These are phyloP conservation scores for Nannizziopsis barbatae DNA, from an alignment of 2,329 filamentous ascomycete genomes.

Conservation along the genomic window DNA sequence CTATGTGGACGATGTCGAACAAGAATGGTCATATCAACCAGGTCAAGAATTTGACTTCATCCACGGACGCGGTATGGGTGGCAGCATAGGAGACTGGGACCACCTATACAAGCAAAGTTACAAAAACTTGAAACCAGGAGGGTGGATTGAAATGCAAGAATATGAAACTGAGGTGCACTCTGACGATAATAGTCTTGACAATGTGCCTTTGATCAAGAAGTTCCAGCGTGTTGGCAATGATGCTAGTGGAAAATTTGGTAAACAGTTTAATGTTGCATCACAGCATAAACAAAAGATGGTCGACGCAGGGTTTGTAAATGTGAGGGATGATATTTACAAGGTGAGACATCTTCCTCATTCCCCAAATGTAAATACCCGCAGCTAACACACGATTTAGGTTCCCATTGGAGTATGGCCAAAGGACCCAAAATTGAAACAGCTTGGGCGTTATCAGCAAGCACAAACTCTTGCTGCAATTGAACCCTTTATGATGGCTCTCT, in stretches of 20 bases:
- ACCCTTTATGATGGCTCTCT: conserved; percentile 17
- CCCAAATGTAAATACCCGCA: conserved; percentile 33
- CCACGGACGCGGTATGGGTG: conserved; percentile 42
- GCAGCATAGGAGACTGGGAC: conserved; percentile 44
- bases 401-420: conserved; percentile 16
- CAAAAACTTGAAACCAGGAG: conserved; percentile 34
- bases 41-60: conserved; percentile 46
- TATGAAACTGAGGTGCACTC: conserved; percentile 11
- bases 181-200: conserved; percentile 12
- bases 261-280: conserved; percentile 20
- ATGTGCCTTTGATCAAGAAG: conserved; percentile 14
- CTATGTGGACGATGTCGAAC: conserved; percentile 52
- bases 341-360: conserved; percentile 22
- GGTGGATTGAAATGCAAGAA: conserved; percentile 40
- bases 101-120: conserved; percentile 4
- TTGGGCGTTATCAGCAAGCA: conserved; percentile 13
- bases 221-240: conserved; percentile 16
- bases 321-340: conserved; percentile 16
- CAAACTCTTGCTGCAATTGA: conserved; percentile 14
- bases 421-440: conserved; percentile 13
- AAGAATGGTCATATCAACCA: conserved; percentile 45
- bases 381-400: conserved; percentile 20
- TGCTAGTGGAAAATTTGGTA: conserved; percentile 19
- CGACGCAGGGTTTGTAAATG: conserved; percentile 22
- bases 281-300: conserved; percentile 19